Conservation (phyloP, 805 yeast genomes). For the Zygotorulaspora danielsina region DNA sequence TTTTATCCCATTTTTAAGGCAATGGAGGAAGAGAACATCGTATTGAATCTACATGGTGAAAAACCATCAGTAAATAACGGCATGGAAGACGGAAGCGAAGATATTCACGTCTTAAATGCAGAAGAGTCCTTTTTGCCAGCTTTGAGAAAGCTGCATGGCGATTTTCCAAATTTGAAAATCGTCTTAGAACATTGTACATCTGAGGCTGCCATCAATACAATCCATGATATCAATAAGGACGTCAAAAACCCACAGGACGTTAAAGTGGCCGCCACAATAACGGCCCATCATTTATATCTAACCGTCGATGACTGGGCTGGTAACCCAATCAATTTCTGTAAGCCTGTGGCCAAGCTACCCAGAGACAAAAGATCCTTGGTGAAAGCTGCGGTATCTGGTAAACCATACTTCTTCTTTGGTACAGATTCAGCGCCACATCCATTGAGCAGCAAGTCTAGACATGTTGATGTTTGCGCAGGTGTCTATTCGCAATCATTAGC, state of each 20-base stretch:
- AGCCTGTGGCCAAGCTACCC: constrained; percentile 95
- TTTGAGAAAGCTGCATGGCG: constrained; percentile 64
- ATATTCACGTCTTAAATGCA: constrained; percentile 88
- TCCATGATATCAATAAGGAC: constrained; percentile 56
- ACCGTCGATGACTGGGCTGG: constrained; percentile 97
- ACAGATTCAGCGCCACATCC: constrained; percentile 99
- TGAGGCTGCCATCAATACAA: constrained; percentile 75
- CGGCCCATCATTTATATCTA: constrained; percentile 89
- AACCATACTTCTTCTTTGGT: constrained; percentile 91
- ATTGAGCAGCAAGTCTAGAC: constrained; percentile 66
- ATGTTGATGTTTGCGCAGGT: constrained; percentile 93
- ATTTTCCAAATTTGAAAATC: constrained; percentile 82
- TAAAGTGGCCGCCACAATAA: constrained; percentile 84
- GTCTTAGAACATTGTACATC: constrained; percentile 95
- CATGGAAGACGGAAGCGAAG: constrained; percentile 51
- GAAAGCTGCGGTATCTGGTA: constrained; percentile 85
- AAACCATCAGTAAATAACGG: constrained; percentile 61
- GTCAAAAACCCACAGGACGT: constrained; percentile 38
- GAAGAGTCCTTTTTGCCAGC: constrained; percentile 93
- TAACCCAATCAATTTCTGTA: constrained; percentile 89
- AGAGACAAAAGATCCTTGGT: constrained; percentile 75
- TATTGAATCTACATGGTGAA: constrained; percentile 93
- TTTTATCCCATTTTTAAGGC: constrained; percentile 89
- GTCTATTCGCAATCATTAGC: constrained; percentile 87
- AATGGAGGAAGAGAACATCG: constrained; percentile 72